These are phyloP conservation scores for Paecilomyces variotii DNA, from an alignment of 2,329 filamentous ascomycete genomes.

Conservation along the genomic window DNA sequence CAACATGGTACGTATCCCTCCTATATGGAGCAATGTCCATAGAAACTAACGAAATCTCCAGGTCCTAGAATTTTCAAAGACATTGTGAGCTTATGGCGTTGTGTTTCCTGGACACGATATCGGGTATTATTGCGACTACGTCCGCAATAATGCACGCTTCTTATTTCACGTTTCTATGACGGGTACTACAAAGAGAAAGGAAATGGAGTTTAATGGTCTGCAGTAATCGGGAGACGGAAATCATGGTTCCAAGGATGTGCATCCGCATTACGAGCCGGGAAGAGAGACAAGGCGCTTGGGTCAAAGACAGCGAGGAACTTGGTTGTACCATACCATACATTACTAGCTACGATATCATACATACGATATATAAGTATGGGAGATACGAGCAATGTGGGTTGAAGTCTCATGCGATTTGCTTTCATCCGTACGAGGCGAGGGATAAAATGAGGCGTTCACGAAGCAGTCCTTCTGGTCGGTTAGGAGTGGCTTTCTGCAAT, in stretches of 20 bases:
- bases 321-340: neutral
- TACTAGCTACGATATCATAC: neutral
- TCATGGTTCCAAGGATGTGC: neutral
- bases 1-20: constrained; percentile 57
- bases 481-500: neutral
- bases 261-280: neutral
- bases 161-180: neutral
- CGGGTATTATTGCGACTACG: neutral
- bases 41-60: neutral
- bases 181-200: neutral
- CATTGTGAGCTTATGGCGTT: neutral
- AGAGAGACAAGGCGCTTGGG: neutral
- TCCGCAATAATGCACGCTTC: neutral
- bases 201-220: neutral
- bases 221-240: neutral
- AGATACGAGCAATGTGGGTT: neutral
- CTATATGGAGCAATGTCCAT: neutral
- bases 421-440: neutral
- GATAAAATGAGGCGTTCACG: neutral
- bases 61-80: constrained; percentile 1
- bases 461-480: neutral
- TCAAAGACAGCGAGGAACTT: neutral
- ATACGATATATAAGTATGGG: neutral
- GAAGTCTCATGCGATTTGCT: neutral
- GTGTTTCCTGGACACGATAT: neutral